Evolutionary conservation across 441 rosid species (phyloP), one percentile per base, ranked within the genome.

Genomic region (Viola pubescens): DNA sequence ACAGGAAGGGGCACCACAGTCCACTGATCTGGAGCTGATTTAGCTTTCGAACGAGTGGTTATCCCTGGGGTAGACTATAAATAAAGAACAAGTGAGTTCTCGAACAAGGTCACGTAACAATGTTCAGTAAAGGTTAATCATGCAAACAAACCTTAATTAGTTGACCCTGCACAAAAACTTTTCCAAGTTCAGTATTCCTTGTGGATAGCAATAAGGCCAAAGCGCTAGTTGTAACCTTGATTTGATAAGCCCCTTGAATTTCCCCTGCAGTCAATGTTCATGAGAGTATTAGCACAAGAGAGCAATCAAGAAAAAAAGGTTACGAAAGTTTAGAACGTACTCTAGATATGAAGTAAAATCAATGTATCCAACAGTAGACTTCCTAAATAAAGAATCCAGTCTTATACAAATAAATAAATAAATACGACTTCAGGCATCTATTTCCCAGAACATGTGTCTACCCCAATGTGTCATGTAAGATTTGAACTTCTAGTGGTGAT

Each of bases 31-130:
- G 94, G 97, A 74, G 82, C 77, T 40, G 69, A 72, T 79, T 87
- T 91, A 73, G 94, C 82, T 81, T 85, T 91, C 61, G 97, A 84
- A 52, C 98, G 95, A 61, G 98, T 91, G 64, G 81, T 87, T 80
- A 91, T 82, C 77, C 94, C 97, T 69, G 82, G 68, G 54, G 73
- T 64, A 53, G 88, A 76, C 98, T 91, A 50, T 26, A 68, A 37
- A 52, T 38, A 37, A 45, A 66, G 62, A 49, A 46, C n/a, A 46
- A 66, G 47, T 62, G 39, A 56, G 66, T 68, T 57, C 59, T 58
- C 55, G n/a, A 46, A 46, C 49, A 4, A 46, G 12, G 2, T 4
- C 4, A 6, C n/a, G 1, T 12, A 46, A 46, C n/a, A 4, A 44
- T 46, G 60, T 52, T 56, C 34, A 62, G 48, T 46, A 54, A 49